A percentile compares a stretch with the other conserved stretches of the same genome.
These are phyloP conservation scores for Colletotrichum sp. DNA, from an alignment of 2,329 filamentous ascomycete species.

Conservation along the genomic window DNA sequence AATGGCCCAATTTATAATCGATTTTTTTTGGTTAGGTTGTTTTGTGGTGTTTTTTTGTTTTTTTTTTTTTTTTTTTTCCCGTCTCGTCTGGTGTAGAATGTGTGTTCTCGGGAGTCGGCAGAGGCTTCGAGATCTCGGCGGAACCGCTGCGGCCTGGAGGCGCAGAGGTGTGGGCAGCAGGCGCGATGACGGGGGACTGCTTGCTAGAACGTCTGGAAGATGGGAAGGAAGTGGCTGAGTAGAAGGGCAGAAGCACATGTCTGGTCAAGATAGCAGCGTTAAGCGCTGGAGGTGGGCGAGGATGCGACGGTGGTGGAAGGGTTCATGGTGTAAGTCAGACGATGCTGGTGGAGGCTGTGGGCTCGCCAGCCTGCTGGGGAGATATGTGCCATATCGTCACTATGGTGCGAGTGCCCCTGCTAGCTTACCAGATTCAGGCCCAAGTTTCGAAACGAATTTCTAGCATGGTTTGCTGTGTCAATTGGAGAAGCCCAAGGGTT, in stretches of 20 bases:
- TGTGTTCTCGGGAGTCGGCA: not conserved
- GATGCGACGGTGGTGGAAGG: not conserved
- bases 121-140: not conserved
- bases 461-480: not conserved
- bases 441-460: not conserved
- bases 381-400: not conserved
- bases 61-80: not conserved
- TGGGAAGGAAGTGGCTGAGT: not conserved
- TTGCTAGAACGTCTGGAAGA: not conserved
- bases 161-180: not conserved
- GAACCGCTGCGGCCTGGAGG: not conserved
- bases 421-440: not conserved
- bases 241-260: not conserved
- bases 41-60: no score
- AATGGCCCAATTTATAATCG: no score
- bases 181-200: not conserved
- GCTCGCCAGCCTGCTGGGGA: not conserved
- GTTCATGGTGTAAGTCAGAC: not conserved
- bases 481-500: no score
- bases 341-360: conserved; percentile 7
- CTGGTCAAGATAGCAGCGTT: not conserved
- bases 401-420: not conserved
- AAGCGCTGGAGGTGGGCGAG: not conserved
- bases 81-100: not conserved
- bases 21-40: no score